Percentiles rank a stretch among this genome's conserved stretches.
Conservation (phyloP, 129 eudicot species). For the Ambrosia artemisiifolia region DNA sequence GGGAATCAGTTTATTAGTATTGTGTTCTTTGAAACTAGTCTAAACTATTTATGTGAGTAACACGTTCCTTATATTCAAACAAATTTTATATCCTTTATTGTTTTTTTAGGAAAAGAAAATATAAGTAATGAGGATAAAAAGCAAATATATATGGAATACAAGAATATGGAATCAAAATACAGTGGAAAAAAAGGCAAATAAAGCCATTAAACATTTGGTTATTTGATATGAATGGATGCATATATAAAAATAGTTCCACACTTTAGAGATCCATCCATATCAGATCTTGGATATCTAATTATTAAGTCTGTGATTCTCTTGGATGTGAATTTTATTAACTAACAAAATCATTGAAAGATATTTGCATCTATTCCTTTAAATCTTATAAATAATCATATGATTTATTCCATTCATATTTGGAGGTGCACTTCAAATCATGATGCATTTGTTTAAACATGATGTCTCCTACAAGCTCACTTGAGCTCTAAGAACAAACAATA, state of each 20-base stretch:
- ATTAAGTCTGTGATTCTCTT: background rate
- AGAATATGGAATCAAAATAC: constrained; percentile 5
- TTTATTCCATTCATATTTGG: background rate
- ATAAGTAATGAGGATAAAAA: background rate
- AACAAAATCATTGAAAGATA: background rate
- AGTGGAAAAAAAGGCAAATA: background rate
- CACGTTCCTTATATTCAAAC: background rate
- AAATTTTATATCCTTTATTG: background rate
- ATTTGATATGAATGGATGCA: background rate
- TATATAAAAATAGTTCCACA: background rate
- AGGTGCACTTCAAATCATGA: background rate
- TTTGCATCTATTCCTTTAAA: background rate
- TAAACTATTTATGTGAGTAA: background rate
- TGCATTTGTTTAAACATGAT: background rate
- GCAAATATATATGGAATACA: background rate
- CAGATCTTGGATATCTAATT: background rate
- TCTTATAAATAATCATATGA: background rate
- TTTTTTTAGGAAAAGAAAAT: background rate
- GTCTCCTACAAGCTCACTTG: background rate
- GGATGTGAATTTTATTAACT: background rate
- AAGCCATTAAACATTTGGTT: background rate
- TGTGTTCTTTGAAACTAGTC: background rate
- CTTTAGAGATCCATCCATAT: background rate
- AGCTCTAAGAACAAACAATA: too few species aligned
- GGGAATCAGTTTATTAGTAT: too few species aligned